phyloP scores from a whole-genome alignment of 2,329 filamentous ascomycete genomes.

The Emericellopsis cladophorae region DNA sequence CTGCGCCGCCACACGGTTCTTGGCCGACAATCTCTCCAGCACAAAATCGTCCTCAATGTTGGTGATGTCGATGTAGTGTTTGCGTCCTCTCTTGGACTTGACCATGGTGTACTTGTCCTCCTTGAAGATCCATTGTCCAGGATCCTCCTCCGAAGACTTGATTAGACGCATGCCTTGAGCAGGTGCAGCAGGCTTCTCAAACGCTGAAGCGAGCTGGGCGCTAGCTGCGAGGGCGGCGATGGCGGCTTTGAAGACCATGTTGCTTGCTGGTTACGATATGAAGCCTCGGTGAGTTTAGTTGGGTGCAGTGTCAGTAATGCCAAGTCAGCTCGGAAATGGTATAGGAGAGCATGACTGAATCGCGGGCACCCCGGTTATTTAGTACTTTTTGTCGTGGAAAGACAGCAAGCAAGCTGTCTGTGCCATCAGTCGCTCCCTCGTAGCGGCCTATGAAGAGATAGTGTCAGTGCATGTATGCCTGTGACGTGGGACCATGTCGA shows the following conservation, averaged over 20 bases:
- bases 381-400: too few species aligned
- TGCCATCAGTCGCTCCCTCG: too few species aligned
- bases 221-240: conserved; percentile 4
- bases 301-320: too few species aligned
- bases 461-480: too few species aligned
- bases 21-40: conserved; percentile 10
- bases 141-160: conserved; percentile 23
- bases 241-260: conserved; percentile 3
- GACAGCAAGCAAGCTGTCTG: too few species aligned
- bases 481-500: neutral
- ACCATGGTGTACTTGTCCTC: conserved; percentile 21
- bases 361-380: too few species aligned
- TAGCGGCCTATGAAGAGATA: neutral
- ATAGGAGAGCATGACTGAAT: too few species aligned
- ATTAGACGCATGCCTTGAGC: conserved; percentile 16
- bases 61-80: conserved; percentile 24
- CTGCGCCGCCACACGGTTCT: conserved; percentile 7
- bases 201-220: conserved; percentile 2
- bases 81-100: conserved; percentile 9
- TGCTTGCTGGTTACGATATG: neutral
- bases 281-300: too few species aligned
- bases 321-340: too few species aligned
- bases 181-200: conserved; percentile 1
- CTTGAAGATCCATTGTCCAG: conserved; percentile 25
- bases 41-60: conserved; percentile 21